Evolutionary conservation across 352 stramenopile species (phyloP).

Genomic region (Globisporangium recalcitrans): DNA sequence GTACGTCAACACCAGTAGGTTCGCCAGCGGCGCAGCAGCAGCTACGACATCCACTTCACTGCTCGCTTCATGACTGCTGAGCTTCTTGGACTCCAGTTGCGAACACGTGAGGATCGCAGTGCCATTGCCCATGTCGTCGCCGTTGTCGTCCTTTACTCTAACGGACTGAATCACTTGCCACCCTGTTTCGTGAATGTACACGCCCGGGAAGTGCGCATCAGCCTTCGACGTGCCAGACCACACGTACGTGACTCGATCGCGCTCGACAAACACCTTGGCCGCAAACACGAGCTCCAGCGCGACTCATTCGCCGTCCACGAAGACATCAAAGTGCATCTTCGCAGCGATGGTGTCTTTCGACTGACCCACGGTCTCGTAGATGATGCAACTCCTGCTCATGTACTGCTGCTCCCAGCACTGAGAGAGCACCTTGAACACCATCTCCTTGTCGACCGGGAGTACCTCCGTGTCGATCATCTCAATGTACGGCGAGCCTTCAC

Average conservation of each 20-base stretch:
- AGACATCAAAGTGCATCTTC: background rate
- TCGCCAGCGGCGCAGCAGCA: background rate
- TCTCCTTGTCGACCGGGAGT: background rate
- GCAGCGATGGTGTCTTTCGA: background rate
- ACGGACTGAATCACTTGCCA: background rate
- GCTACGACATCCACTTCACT: background rate
- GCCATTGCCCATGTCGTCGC: background rate
- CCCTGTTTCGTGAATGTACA: conserved; percentile 1
- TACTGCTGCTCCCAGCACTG: conserved; percentile 11
- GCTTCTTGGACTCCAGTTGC: background rate
- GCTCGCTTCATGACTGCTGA: background rate
- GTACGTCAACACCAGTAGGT: background rate
- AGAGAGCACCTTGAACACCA: background rate
- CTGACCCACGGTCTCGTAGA: background rate
- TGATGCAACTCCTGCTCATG: background rate
- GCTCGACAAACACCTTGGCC: background rate
- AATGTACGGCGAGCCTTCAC: background rate
- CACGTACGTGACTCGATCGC: background rate
- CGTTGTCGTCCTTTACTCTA: background rate
- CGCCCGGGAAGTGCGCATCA: background rate
- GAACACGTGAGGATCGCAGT: conserved; percentile 1
- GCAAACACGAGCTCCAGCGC: background rate
- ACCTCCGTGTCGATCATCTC: background rate
- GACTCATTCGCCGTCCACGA: background rate
- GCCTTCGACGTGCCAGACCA: background rate